Base-by-base conservation (phyloP, 768 basidiomycete species). In the Boletus subcaerulescens region DNA sequence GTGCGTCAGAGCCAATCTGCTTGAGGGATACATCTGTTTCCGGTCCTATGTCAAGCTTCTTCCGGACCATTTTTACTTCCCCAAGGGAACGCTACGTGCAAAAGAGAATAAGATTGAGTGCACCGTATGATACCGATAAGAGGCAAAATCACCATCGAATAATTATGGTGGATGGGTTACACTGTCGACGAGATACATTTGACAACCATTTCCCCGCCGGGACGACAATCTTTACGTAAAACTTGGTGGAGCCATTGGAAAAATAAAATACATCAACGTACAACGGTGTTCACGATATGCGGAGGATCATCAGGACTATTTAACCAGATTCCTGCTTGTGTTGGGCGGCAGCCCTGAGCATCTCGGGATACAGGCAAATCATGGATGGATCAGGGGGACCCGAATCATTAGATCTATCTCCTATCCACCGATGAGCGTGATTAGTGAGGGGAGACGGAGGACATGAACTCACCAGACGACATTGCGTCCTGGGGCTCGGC, bases 11-110 rank as follows among this genome's bases (percentile, higher is more conserved):
- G 35, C 85, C 79, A 45, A 88, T 61, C 60, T 89, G 89, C 20
- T 68, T 68, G 14, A 82, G 74, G 12, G 68, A 22, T 17, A 81
- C 56, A 5, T 63, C 53, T 5, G 73, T 62, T 43, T 74, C 71
- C 0, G 67, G 52, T 18, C 72, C 58, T 22, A 22, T 3, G 22
- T 22, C 22, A 22, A 22, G 22, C 68, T 91, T 92, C 56, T 71
- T 78, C 44, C 82, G 76, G 24, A 88, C 83, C 5, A 74, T 67
- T 61, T 80, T 82, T 58, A 83, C 76, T 48, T 83, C 80, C 2
- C 76, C 73, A 32, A 91, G 76, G 20, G 85, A 83, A 18, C 75
- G 70, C 89, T 91, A 62, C 44, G 22, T 33, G 24, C n/a, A 39
- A 33, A 47, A 32, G 7, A 26, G 6, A n/a, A 26, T 26, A 26